These are phyloP conservation scores for Termitomyces sp. DNA, from an alignment of 768 basidiomycete species.

Conservation along the genomic window DNA sequence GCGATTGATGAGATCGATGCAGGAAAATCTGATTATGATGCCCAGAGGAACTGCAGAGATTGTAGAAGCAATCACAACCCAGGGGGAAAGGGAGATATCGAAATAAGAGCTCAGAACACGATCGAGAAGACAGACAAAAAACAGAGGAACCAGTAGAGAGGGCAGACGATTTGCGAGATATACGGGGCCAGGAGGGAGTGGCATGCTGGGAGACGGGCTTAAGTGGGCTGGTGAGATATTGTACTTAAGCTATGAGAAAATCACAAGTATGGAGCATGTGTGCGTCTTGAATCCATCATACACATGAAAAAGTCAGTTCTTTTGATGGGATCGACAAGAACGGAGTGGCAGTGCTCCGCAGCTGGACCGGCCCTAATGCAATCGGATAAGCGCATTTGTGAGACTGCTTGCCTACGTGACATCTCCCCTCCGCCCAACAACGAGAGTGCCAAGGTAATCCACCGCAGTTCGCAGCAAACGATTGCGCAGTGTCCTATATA, in stretches of 20 bases:
- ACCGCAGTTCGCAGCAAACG: constrained; percentile 19
- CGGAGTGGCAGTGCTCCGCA: constrained; percentile 8
- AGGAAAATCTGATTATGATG: constrained; percentile 13
- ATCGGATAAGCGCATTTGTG: constrained; percentile 26
- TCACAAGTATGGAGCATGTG: constrained; percentile 6
- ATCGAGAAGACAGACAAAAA: constrained; percentile 9
- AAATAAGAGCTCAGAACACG: constrained; percentile 1
- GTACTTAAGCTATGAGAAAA: not conserved
- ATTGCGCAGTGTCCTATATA: constrained; percentile 15
- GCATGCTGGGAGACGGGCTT: constrained; percentile 1
- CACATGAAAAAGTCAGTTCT: too few species aligned
- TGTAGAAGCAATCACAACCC: constrained; percentile 5
- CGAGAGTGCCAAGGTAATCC: constrained; percentile 14
- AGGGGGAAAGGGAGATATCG: constrained; percentile 8
- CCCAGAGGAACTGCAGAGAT: constrained; percentile 11
- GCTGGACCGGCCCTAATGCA: constrained; percentile 25
- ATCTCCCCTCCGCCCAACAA: constrained; percentile 22
- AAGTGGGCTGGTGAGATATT: not conserved
- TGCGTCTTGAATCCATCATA: not conserved
- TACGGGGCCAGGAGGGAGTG: constrained; percentile 14
- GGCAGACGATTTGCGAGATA: constrained; percentile 12
- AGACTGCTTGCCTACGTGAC: constrained; percentile 13
- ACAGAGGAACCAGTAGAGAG: constrained; percentile 9
- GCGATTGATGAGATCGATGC: constrained; percentile 15
- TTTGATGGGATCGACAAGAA: too few species aligned